phyloP scores from a whole-genome alignment of 179 eudicot genomes.

The Beta lomatogona region DNA sequence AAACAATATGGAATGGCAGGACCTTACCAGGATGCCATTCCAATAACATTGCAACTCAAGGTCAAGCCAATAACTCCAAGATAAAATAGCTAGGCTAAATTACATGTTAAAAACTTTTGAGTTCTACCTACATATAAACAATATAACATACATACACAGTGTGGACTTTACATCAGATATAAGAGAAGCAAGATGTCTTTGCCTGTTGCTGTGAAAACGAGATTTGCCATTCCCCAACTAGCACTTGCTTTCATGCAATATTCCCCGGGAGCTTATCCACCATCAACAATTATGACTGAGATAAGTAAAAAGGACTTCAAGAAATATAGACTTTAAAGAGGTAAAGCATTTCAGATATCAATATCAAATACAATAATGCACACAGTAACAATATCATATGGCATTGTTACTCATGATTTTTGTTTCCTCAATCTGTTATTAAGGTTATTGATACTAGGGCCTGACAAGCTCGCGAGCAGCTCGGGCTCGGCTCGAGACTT shows the following conservation, averaged over 20 bases:
- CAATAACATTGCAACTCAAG: not conserved
- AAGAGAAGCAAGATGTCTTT: slow-evolving; percentile 3
- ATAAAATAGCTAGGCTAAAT: too few relatives aligned
- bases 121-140: slow-evolving; percentile 13
- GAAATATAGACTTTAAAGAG: not conserved
- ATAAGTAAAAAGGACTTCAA: not conserved
- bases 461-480: too few relatives aligned
- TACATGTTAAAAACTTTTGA: not conserved
- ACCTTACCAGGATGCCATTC: slow-evolving; percentile 2
- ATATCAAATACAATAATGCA: not conserved
- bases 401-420: not conserved
- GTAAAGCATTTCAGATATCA: not conserved
- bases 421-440: not conserved
- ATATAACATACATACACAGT: not conserved
- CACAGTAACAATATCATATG: not conserved
- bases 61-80: too few relatives aligned
- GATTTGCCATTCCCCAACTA: not conserved
- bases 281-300: slow-evolving; percentile 4
- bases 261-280: not conserved
- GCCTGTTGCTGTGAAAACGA: not conserved
- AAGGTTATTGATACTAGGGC: too few relatives aligned
- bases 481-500: too few relatives aligned
- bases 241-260: not conserved
- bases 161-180: slow-evolving; percentile 23
- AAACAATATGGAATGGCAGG: not conserved